Evolutionary conservation across 768 basidiomycete species (phyloP), one percentile per base, ranked within the genome.

Genomic region (Leccinellum albellum): DNA sequence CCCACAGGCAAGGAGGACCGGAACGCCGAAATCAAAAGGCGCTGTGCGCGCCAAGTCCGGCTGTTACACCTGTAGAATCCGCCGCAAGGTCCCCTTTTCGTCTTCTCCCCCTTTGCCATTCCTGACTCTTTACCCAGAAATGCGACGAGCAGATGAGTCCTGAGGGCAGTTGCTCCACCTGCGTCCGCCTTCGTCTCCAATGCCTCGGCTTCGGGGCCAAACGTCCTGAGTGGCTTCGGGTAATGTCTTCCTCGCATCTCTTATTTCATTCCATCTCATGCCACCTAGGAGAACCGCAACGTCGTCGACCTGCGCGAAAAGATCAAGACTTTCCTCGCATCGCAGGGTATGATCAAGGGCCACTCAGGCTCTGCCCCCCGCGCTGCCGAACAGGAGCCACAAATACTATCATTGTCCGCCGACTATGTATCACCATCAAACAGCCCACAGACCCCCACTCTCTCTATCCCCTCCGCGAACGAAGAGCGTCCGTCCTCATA

Each of bases 331-430:
- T 89, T 89, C 66, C 79, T 92, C 23, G 88, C 88, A 0, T 82
- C 88, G 0, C 88, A 91, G 70, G 90, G 90, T 49, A 89, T 91
- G 88, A 91, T 93, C 73, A 92, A 92, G 73, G 91, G 91, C 28
- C 89, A 91, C 65, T 87, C 90, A 20, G 87, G 87, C 55, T 75
- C 86, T 26, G 85, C 82, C 2, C 78, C 86, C 20, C 84, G 86
- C 45, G 72, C 76, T 21, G 65, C 76, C 33, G 86, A 86, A 2
- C 80, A 80, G 17, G 84, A 83, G 32, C 80, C 78, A 14, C 80
- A 79, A 46, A 77, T 86, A 55, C 77, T 89, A 3, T 21, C 60
- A 71, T 76, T 64, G 73, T 88, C 66, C 63, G 74, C 60, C 75
- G 73, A 74, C 42, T 78, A 75, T 57, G 59, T 63, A 45, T 76